Percentiles rank a stretch among this genome's conserved stretches.
Conservation (phyloP, 1,139 yeast genomes). For the Debaryomycetaceae sp. region DNA sequence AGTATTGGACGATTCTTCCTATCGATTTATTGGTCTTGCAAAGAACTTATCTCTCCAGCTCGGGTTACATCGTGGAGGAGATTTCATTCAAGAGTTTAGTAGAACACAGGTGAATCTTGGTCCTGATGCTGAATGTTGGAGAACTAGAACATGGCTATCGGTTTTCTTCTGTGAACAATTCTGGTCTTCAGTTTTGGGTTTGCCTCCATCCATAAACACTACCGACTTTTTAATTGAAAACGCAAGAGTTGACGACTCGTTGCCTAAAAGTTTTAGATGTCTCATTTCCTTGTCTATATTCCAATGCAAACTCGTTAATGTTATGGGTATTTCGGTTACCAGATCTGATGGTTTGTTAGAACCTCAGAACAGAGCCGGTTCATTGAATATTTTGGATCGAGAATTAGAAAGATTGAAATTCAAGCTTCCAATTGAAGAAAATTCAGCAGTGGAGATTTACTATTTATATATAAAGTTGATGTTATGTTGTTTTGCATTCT, state of each 20-base stretch:
- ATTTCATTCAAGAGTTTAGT: slow-evolving; percentile 85
- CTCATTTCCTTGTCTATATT: slow-evolving; percentile 73
- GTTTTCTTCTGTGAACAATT: slow-evolving; percentile 86
- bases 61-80: slow-evolving; percentile 88
- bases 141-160: slow-evolving; percentile 90
- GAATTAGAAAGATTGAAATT: slow-evolving; percentile 71
- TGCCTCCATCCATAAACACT: slow-evolving; percentile 78
- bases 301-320: slow-evolving; percentile 78
- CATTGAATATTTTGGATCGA: slow-evolving; percentile 69
- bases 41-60: slow-evolving; percentile 80
- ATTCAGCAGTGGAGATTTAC: slow-evolving; percentile 70
- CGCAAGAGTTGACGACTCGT: slow-evolving; percentile 63
- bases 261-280: slow-evolving; percentile 73
- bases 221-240: slow-evolving; percentile 80
- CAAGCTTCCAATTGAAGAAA: slow-evolving; percentile 60
- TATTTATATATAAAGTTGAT: slow-evolving; percentile 74
- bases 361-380: slow-evolving; percentile 78
- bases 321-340: slow-evolving; percentile 86
- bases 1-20: slow-evolving; percentile 88
- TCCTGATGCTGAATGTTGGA: slow-evolving; percentile 91
- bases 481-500: slow-evolving; percentile 85
- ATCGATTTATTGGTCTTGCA: slow-evolving; percentile 83
- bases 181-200: slow-evolving; percentile 84
- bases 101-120: slow-evolving; percentile 81
- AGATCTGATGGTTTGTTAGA: slow-evolving; percentile 89